Conservation (phyloP, 2,329 filamentous ascomycete genomes). For the Neophaeococcomyces aloes region DNA sequence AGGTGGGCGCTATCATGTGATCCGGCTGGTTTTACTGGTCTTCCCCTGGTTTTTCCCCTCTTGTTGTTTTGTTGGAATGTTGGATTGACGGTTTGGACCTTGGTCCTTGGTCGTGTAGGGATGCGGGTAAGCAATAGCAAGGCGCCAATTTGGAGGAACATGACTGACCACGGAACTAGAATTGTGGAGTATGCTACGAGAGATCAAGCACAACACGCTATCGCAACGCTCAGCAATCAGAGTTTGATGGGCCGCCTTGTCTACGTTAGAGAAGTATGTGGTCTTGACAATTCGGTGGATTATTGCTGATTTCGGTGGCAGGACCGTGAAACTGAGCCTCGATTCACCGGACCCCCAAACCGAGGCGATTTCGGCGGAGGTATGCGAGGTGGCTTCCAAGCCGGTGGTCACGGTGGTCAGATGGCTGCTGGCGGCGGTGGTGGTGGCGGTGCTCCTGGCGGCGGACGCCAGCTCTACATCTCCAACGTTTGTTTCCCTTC, state of each 20-base stretch:
- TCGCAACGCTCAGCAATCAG: conserved; percentile 96
- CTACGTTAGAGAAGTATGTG: conserved; percentile 84
- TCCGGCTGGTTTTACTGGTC: conserved; percentile 70
- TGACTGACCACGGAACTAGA: conserved; percentile 38
- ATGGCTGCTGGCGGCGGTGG: conserved; percentile 37
- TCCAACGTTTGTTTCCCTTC: conserved; percentile 75
- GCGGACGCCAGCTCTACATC: conserved; percentile 87
- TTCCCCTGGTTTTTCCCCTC: conserved; percentile 39
- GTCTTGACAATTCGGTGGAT: no score
- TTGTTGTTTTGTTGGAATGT: conserved; percentile 62
- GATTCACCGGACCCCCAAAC: conserved; percentile 70
- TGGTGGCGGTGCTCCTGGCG: conserved; percentile 44
- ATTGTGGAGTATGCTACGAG: conserved; percentile 99
- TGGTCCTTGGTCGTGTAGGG: conserved; percentile 91
- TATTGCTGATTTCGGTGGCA: conserved; percentile 29
- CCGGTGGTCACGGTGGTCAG: conserved; percentile 36
- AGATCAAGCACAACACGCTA: conserved; percentile 96
- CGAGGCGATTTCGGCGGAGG: conserved; percentile 51
- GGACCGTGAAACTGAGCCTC: conserved; percentile 97
- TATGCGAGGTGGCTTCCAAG: conserved; percentile 9
- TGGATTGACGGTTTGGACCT: conserved; percentile 98
- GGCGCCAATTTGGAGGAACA: conserved; percentile 1
- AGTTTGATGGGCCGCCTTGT: conserved; percentile 97
- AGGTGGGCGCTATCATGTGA: conserved; percentile 95
- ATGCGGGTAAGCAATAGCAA: conserved; percentile 74